Evolutionary conservation across 1,284 basidiomycete genomes (phyloP).

Genomic region (Grifola frondosa): DNA sequence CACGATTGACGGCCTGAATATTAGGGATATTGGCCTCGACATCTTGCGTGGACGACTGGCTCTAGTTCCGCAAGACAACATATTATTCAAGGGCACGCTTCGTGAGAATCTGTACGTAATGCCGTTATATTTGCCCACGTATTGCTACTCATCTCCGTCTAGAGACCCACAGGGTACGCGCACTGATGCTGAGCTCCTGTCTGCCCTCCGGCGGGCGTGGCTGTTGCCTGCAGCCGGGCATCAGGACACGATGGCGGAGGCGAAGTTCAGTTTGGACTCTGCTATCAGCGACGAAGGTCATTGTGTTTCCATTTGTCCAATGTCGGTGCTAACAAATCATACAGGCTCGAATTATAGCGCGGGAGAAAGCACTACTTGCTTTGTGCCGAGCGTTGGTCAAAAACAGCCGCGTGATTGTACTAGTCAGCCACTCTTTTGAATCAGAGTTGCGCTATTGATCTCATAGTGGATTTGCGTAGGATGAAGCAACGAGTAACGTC

Average conservation of each 20-base stretch:
- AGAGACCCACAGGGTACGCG: conserved; percentile 60
- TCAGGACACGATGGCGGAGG: conserved; percentile 47
- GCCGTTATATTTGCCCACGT: conserved; percentile 11
- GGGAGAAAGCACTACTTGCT: conserved; percentile 77
- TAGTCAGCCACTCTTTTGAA: no score
- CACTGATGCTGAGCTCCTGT: conserved; percentile 54
- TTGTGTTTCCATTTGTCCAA: no score
- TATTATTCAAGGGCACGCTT: conserved; percentile 64
- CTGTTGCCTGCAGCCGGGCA: conserved; percentile 52
- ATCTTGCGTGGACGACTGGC: conserved; percentile 62
- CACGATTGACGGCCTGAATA: conserved; percentile 70
- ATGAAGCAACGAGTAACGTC: conserved; percentile 82
- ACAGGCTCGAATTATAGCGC: conserved; percentile 71
- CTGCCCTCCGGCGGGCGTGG: conserved; percentile 58
- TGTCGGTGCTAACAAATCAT: no score
- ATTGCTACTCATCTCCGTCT: background rate
- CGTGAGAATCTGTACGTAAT: conserved; percentile 63
- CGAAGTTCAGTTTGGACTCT: conserved; percentile 69
- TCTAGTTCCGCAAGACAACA: conserved; percentile 71
- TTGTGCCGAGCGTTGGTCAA: conserved; percentile 73
- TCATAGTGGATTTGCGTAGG: conserved; percentile 34
- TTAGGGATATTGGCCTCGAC: conserved; percentile 53
- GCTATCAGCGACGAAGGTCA: conserved; percentile 62
- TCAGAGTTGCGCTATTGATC: no score
- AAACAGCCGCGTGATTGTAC: conserved; percentile 66